phyloP scores from a whole-genome alignment of 139 green algal genomes.

The Limnomonas spitsbergensis region DNA sequence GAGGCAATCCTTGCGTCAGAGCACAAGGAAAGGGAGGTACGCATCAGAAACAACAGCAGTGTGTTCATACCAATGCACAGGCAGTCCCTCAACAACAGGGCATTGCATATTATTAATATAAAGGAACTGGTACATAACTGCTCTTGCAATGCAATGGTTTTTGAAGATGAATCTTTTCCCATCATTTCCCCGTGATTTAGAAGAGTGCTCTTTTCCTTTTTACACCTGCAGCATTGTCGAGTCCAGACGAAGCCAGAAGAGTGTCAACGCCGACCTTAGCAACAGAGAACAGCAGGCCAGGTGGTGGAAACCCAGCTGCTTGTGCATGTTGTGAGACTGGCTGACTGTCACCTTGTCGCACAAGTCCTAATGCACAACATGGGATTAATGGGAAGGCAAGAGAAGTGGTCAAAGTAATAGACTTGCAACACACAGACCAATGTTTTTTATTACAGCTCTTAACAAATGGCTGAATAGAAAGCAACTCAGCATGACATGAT shows the following conservation, averaged over 20 bases:
- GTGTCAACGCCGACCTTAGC: conserved; percentile 54
- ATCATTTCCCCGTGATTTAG: not conserved
- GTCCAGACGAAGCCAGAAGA: conserved; percentile 46
- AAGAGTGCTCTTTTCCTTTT: not conserved
- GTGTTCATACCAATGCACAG: not conserved
- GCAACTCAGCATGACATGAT: not conserved
- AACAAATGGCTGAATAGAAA: not conserved
- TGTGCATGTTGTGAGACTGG: conserved; percentile 66
- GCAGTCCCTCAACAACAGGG: not conserved
- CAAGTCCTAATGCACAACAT: conserved; percentile 53
- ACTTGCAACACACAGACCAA: not conserved
- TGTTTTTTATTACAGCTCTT: not conserved
- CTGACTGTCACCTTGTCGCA: conserved; percentile 50
- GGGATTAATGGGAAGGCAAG: not conserved
- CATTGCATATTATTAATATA: not conserved
- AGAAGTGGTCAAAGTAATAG: too few species aligned
- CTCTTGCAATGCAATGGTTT: not conserved
- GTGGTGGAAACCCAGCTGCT: conserved; percentile 66
- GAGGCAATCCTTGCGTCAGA: not conserved
- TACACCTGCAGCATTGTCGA: not conserved
- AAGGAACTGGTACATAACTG: not conserved
- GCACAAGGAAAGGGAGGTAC: not conserved
- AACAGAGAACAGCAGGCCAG: conserved; percentile 65
- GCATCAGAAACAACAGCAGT: not conserved
- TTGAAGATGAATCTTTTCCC: too few species aligned